Evolutionary conservation across 1,139 yeast species (phyloP).

Genomic region (Pichia sp.): DNA sequence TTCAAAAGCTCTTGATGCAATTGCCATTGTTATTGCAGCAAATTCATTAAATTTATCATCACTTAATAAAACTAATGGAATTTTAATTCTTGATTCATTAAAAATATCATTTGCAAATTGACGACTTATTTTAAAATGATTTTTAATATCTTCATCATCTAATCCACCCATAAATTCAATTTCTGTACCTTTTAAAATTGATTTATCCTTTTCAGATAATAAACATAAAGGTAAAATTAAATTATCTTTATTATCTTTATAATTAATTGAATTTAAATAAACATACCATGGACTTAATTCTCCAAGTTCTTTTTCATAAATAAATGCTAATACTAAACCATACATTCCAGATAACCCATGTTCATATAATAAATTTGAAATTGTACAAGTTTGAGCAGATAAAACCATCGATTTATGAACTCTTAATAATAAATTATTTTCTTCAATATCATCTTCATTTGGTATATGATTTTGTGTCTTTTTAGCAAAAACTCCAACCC

Average conservation of each 20-base stretch:
- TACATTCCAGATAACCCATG: conserved; percentile 57
- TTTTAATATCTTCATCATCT: conserved; percentile 50
- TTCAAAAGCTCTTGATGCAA: conserved; percentile 74
- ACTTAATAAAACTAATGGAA: conserved; percentile 23
- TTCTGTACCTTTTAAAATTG: conserved; percentile 57
- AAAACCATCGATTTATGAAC: conserved; percentile 49
- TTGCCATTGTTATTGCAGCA: conserved; percentile 49
- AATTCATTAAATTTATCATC: conserved; percentile 34
- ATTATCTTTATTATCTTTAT: conserved; percentile 27
- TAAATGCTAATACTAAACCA: conserved; percentile 59
- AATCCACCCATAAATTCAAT: conserved; percentile 58
- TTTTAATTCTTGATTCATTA: conserved; percentile 35
- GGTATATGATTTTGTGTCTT: conserved; percentile 32
- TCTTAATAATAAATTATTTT: conserved; percentile 31
- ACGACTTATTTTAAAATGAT: conserved; percentile 47
- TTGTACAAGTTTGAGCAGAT: conserved; percentile 53
- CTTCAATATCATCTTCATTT: conserved; percentile 27
- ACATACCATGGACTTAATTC: conserved; percentile 68
- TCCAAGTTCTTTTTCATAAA: conserved; percentile 56
- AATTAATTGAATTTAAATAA: conserved; percentile 53
- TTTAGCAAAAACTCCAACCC: conserved; percentile 68
- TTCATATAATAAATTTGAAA: conserved; percentile 64
- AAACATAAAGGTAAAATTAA: conserved; percentile 52
- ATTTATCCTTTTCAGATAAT: conserved; percentile 52
- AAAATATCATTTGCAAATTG: conserved; percentile 39